Evolutionary conservation across 768 basidiomycete genomes (phyloP).

Genomic region (Goffeauzyma gilvescens): DNA sequence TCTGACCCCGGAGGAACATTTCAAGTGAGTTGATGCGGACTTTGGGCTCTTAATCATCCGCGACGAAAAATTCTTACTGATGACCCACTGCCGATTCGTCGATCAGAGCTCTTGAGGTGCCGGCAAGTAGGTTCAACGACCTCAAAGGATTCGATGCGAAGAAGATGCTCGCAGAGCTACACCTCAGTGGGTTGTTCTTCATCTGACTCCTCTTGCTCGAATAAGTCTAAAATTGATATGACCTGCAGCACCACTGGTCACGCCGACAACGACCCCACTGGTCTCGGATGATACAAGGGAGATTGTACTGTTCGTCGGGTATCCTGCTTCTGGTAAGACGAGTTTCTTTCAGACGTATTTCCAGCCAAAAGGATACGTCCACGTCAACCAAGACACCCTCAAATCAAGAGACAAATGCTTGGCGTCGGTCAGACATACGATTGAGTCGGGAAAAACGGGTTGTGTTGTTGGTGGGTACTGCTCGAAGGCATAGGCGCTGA

Average conservation of each 20-base stretch:
- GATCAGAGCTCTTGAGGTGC: no score
- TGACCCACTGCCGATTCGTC: no score
- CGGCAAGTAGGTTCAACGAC: no score
- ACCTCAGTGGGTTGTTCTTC: constrained; percentile 3
- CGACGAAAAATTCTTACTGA: no score
- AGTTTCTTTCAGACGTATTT: constrained; percentile 60
- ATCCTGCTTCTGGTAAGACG: constrained; percentile 57
- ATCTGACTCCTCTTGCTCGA: no score
- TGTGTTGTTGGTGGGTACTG: constrained; percentile 2
- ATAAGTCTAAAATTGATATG: no score
- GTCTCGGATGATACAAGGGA: constrained; percentile 29
- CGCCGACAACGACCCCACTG: constrained; percentile 36
- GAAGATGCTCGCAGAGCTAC: not conserved
- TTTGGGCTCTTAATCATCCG: not conserved
- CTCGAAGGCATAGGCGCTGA: no score
- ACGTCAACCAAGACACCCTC: constrained; percentile 73
- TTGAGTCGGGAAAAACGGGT: not conserved
- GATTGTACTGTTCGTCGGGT: constrained; percentile 46
- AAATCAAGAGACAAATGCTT: constrained; percentile 53
- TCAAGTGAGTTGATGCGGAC: constrained; percentile 27
- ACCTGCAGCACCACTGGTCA: constrained; percentile 33
- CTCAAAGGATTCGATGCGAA: constrained; percentile 45
- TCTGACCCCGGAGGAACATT: constrained; percentile 54
- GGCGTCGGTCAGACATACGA: constrained; percentile 1
- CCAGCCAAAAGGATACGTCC: constrained; percentile 46